Conservation (phyloP, 805 yeast species). For the Cyberlindnera misumaiensis region DNA sequence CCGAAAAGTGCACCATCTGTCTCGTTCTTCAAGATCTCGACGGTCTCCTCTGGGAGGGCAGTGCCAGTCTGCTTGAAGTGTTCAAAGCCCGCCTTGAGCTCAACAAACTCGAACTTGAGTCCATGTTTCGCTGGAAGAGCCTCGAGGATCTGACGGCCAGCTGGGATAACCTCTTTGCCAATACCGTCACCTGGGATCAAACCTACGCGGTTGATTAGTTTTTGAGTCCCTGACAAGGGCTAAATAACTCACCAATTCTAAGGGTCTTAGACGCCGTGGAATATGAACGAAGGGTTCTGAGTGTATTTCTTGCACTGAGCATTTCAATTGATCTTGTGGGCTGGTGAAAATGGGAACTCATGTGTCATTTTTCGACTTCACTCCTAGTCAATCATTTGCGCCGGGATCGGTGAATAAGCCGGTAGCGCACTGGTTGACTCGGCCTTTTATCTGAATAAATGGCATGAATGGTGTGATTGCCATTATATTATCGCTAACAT, state of each 20-base stretch:
- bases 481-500: too few species aligned
- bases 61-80: constrained; percentile 91
- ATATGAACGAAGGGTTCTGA: constrained; percentile 22
- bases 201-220: constrained; percentile 28
- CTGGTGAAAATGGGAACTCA: too few species aligned
- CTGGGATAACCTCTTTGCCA: constrained; percentile 96
- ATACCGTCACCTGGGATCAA: constrained; percentile 98
- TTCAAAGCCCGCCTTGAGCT: constrained; percentile 92
- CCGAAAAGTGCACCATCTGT: constrained; percentile 98
- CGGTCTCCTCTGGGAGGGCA: constrained; percentile 92
- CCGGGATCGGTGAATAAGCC: too few species aligned
- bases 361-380: too few species aligned
- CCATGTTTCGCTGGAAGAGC: constrained; percentile 71
- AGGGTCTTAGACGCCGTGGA: constrained; percentile 39
- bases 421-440: too few species aligned
- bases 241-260: constrained; percentile 34
- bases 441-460: too few species aligned
- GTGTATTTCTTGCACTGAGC: constrained; percentile 9
- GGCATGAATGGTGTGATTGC: too few species aligned
- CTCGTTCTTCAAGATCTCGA: constrained; percentile 61
- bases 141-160: constrained; percentile 84
- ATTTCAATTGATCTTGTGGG: constrained; percentile 1
- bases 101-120: constrained; percentile 76
- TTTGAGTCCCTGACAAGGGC: constrained; percentile 11
- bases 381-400: too few species aligned